Conservation (phyloP, 306 rosid genomes). For the Datisca glomerata region DNA sequence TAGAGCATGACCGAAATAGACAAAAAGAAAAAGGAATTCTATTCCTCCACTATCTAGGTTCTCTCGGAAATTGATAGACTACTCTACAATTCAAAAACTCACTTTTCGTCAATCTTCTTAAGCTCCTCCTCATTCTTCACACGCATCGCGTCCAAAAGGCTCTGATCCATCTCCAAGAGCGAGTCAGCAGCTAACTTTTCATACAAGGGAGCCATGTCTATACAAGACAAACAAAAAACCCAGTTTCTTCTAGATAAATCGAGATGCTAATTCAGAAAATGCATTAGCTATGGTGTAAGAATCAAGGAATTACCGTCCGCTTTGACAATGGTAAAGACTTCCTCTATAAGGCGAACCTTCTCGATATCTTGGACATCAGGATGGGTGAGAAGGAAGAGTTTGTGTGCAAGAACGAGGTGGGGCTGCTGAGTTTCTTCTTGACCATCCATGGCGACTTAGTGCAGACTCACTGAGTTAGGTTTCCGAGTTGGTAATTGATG, state of each 20-base stretch:
- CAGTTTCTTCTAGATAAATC: neutral
- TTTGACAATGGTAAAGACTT: constrained; percentile 56
- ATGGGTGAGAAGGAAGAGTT: constrained; percentile 68
- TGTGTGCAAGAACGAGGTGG: constrained; percentile 72
- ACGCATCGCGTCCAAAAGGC: constrained; percentile 58
- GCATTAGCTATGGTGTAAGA: neutral
- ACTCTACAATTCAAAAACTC: constrained; percentile 12
- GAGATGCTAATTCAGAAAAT: neutral
- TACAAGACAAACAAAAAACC: neutral
- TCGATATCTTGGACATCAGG: constrained; percentile 83
- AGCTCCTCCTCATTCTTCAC: constrained; percentile 62
- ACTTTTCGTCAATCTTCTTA: constrained; percentile 86
- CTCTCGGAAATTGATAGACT: neutral
- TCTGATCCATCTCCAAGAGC: constrained; percentile 59
- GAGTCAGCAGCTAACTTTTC: constrained; percentile 68
- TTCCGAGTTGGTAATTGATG: constrained; percentile 7
- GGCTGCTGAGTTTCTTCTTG: constrained; percentile 77
- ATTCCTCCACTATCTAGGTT: neutral
- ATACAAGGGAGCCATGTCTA: constrained; percentile 76
- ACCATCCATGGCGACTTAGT: constrained; percentile 47
- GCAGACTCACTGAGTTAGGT: constrained; percentile 11
- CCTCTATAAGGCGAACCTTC: constrained; percentile 72
- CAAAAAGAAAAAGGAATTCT: too few species aligned
- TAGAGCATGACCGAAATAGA: too few species aligned
- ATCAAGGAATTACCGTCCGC: constrained; percentile 39